Percentiles rank a stretch among this genome's conserved stretches.
Conservation (phyloP, 768 basidiomycete species). For the Steccherinum ochraceum region DNA sequence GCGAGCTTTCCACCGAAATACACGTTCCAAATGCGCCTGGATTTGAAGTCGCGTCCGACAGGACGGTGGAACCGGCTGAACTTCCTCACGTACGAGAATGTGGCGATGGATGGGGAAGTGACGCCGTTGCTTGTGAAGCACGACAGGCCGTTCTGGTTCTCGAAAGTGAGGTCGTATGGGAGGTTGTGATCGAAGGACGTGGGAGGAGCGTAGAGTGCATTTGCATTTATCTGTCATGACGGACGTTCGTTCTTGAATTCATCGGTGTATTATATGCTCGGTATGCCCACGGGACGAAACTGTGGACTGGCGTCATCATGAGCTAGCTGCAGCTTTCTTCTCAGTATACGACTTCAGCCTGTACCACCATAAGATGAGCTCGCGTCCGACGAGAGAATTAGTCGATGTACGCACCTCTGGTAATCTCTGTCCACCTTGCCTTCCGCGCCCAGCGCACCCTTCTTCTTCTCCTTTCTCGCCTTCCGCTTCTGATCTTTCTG, state of each 20-base stretch:
- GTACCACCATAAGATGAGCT: too few relatives aligned
- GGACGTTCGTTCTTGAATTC: too few relatives aligned
- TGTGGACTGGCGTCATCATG: too few relatives aligned
- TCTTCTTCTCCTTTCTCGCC: constrained; percentile 71
- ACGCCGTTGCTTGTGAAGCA: constrained; percentile 68
- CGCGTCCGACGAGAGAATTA: too few relatives aligned
- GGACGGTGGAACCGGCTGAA: constrained; percentile 84
- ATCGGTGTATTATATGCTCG: too few relatives aligned
- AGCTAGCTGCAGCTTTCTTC: constrained; percentile 19
- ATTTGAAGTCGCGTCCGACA: constrained; percentile 60
- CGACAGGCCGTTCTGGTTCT: constrained; percentile 92
- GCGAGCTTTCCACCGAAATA: constrained; percentile 37
- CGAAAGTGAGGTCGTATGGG: constrained; percentile 73
- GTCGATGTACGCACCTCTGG: constrained; percentile 49
- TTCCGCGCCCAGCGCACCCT: constrained; percentile 28
- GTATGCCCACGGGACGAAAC: too few relatives aligned
- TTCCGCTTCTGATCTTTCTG: constrained; percentile 61
- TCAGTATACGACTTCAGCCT: constrained; percentile 27
- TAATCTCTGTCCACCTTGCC: constrained; percentile 52
- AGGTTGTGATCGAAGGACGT: background rate
- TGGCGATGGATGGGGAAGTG: constrained; percentile 71
- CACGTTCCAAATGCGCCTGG: constrained; percentile 67
- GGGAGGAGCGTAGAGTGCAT: background rate
- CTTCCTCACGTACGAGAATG: constrained; percentile 64
- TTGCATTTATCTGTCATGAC: too few relatives aligned